Conservation (phyloP, 495 filamentous ascomycete species). For the Lasiosphaeriaceae sp. region DNA sequence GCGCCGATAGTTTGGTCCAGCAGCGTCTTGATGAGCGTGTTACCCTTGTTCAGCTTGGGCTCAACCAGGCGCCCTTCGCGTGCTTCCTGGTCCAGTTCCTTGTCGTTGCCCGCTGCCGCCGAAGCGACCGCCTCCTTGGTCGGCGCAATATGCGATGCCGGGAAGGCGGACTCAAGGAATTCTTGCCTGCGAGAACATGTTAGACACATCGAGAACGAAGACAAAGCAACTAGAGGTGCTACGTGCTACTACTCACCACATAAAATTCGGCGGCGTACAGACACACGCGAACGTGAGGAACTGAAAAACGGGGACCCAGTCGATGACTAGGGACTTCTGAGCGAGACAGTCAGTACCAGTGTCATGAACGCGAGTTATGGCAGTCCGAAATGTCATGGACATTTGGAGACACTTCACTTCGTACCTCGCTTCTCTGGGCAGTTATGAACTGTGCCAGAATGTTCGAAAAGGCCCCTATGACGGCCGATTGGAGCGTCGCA, state of each 20-base stretch:
- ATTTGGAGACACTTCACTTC: no score
- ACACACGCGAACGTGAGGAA: conserved; percentile 74
- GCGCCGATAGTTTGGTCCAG: conserved; percentile 80
- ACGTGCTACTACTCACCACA: conserved; percentile 59
- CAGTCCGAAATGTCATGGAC: no score
- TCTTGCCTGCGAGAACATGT: conserved; percentile 42
- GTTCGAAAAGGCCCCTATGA: conserved; percentile 74
- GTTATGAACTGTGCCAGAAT: conserved; percentile 76
- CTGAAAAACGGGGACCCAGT: conserved; percentile 64
- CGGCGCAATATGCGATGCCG: conserved; percentile 37
- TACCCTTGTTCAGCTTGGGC: conserved; percentile 56
- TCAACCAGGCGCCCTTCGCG: conserved; percentile 38
- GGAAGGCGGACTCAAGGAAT: conserved; percentile 48
- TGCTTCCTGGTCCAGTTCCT: conserved; percentile 39
- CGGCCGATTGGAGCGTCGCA: conserved; percentile 65
- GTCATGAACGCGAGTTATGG: no score
- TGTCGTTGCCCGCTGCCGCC: conserved; percentile 36
- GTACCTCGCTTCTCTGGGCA: conserved; percentile 61
- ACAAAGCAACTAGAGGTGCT: no score
- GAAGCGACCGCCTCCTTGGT: conserved; percentile 33
- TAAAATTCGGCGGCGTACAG: conserved; percentile 78
- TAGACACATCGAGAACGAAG: no score
- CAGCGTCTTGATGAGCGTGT: conserved; percentile 75
- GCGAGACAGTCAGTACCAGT: no score
- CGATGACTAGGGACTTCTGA: conserved; percentile 43